Conservation (phyloP, 768 basidiomycete species). For the Imleria badia region DNA sequence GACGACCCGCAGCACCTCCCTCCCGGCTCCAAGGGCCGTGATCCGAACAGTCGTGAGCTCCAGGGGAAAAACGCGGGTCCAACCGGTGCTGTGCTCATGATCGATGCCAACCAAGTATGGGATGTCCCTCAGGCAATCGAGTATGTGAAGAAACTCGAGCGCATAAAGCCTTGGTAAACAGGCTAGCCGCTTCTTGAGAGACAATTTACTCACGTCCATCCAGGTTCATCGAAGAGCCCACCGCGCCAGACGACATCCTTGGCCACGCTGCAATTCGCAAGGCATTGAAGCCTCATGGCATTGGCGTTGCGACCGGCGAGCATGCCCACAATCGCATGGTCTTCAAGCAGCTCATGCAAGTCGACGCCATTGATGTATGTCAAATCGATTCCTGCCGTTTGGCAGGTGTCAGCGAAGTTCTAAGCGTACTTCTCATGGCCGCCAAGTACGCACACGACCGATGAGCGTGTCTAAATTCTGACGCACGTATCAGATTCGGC, state of each 20-base stretch:
- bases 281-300: conserved; percentile 76
- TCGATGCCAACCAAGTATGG: conserved; percentile 97
- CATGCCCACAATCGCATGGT: conserved; percentile 96
- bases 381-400: conserved; percentile 95
- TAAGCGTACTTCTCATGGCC: conserved; percentile 89
- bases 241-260: conserved; percentile 91
- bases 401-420: conserved; percentile 93
- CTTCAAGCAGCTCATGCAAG: conserved; percentile 95
- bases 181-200: background rate
- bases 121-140: conserved; percentile 92
- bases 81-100: conserved; percentile 93
- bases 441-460: conserved; percentile 59
- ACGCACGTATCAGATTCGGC: conserved; percentile 58
- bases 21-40: conserved; percentile 50
- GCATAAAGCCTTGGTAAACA: conserved; percentile 81
- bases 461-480: background rate
- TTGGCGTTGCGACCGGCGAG: conserved; percentile 95
- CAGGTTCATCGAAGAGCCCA: conserved; percentile 97
- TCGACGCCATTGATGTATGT: conserved; percentile 90
- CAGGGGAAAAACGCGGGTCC: conserved; percentile 92
- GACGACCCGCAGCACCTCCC: conserved; percentile 88
- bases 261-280: conserved; percentile 85
- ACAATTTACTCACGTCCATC: background rate
- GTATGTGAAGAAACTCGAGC: conserved; percentile 76
- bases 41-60: conserved; percentile 61